These are phyloP conservation scores for Dictyostelium intermedium DNA, from an alignment of 78 protist genomes.

Conservation along the genomic window DNA sequence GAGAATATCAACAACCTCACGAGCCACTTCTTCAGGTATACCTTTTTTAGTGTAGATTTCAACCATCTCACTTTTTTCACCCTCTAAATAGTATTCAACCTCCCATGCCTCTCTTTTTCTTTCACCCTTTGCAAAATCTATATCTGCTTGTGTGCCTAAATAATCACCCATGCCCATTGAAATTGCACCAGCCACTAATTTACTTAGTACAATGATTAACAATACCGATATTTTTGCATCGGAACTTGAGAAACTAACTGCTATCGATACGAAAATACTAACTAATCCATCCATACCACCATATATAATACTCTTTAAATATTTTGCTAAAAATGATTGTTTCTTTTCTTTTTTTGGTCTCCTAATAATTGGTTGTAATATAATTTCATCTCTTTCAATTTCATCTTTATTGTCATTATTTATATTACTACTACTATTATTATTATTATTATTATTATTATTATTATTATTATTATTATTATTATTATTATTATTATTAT, in stretches of 20 bases:
- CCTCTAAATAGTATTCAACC: constrained; percentile 69
- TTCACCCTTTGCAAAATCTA: constrained; percentile 70
- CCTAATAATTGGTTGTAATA: constrained; percentile 1
- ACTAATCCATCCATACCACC: constrained; percentile 84
- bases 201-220: constrained; percentile 51
- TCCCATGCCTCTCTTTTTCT: constrained; percentile 78
- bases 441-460: not conserved
- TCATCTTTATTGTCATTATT: not conserved
- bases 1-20: constrained; percentile 60
- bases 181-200: constrained; percentile 81
- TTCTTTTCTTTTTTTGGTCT: not conserved
- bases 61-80: constrained; percentile 81
- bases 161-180: constrained; percentile 87
- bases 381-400: not conserved
- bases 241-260: constrained; percentile 54
- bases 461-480: not conserved
- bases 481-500: not conserved
- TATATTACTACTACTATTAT: not conserved
- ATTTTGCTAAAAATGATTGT: constrained; percentile 20
- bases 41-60: constrained; percentile 70
- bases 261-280: constrained; percentile 72
- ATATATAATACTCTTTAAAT: constrained; percentile 80
- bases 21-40: constrained; percentile 47
- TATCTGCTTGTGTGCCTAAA: constrained; percentile 79
- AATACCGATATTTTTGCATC: constrained; percentile 38